Percentiles rank a stretch among this genome's conserved stretches.
Conservation (phyloP, 2,329 filamentous ascomycete genomes). For the Alternaria ventricosa region DNA sequence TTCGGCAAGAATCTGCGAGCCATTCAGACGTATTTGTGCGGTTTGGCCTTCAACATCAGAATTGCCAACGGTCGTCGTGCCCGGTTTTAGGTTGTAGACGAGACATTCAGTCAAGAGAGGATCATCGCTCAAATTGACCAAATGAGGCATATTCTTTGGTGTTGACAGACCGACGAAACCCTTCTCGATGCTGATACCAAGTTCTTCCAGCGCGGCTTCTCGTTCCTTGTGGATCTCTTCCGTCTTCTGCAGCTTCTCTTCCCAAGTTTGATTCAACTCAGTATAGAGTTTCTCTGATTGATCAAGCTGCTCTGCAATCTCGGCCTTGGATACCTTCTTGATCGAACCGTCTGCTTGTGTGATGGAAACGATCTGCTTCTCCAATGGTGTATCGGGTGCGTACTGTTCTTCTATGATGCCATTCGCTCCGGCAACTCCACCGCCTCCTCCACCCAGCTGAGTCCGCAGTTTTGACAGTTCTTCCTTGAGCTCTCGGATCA, state of each 20-base stretch:
- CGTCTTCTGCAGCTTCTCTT: conserved; percentile 92
- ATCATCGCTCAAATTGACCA: conserved; percentile 86
- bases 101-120: conserved; percentile 93
- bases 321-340: conserved; percentile 97
- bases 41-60: conserved; percentile 78
- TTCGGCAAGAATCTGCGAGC: conserved; percentile 87
- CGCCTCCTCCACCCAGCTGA: conserved; percentile 69
- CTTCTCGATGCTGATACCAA: conserved; percentile 98
- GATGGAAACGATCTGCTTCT: conserved; percentile 96
- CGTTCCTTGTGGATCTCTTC: conserved; percentile 98
- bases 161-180: conserved; percentile 94
- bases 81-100: conserved; percentile 97
- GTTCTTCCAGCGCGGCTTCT: conserved; percentile 90
- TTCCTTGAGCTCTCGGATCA: conserved; percentile 98
- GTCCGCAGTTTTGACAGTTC: conserved; percentile 84
- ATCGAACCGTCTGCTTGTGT: conserved; percentile 81
- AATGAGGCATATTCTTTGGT: conserved; percentile 98
- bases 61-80: conserved; percentile 91
- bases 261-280: conserved; percentile 98
- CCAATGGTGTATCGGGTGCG: conserved; percentile 86
- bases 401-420: conserved; percentile 75
- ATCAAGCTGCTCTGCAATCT: conserved; percentile 94
- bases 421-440: conserved; percentile 34
- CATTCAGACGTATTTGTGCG: conserved; percentile 91
- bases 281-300: conserved; percentile 96